Evolutionary conservation across 2,329 filamentous ascomycete species (phyloP), one percentile per base, ranked within the genome.

Genomic region (Ophiostoma perfectum): DNA sequence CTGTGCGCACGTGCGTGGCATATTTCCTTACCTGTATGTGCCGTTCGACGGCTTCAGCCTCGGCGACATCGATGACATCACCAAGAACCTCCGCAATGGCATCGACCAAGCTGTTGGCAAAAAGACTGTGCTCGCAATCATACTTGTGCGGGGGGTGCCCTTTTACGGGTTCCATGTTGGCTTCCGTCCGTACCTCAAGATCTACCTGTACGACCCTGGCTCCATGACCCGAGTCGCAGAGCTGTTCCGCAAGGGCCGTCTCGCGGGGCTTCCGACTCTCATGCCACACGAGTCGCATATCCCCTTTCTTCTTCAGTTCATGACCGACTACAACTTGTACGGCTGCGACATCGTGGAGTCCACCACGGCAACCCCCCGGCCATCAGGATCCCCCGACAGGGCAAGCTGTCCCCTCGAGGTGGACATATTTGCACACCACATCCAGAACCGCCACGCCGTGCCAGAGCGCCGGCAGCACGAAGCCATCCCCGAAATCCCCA

Each of bases 311-410:
- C 83, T 95, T 9, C 96, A 99, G 78, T 99, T 96, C 86, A 98
- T 99, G 95, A 90, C 90, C 72, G 96, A 99, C 77, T 99, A 96
- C 81, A 99, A 97, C 76, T 81, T 99, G 72, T 98, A 96, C 77
- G 96, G 96, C 6, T 99, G 95, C 76, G 89, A 88, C 68, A 96
- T 94, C 74, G 87, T 98, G 72, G 86, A 94, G 69, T 90, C 88
- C 65, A 14, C 16, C 14, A 27, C 41, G 45, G 65, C 36, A 36
- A 38, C 44, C 12, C 39, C n/a, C 14, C 87, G 95, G 67, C 82
- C 82, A 2, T 93, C 93, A 0, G 18, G 4, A 2, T 18, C 5
- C n/a, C 6, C 16, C 1, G 36, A 18, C n/a, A 41, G 60, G 16
- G 81, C 97, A 1, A 79, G 83, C 9, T 97, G 93, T 76, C 86